These are phyloP conservation scores for Phytophthora litchii DNA, from an alignment of 352 stramenopile genomes.

Conservation along the genomic window DNA sequence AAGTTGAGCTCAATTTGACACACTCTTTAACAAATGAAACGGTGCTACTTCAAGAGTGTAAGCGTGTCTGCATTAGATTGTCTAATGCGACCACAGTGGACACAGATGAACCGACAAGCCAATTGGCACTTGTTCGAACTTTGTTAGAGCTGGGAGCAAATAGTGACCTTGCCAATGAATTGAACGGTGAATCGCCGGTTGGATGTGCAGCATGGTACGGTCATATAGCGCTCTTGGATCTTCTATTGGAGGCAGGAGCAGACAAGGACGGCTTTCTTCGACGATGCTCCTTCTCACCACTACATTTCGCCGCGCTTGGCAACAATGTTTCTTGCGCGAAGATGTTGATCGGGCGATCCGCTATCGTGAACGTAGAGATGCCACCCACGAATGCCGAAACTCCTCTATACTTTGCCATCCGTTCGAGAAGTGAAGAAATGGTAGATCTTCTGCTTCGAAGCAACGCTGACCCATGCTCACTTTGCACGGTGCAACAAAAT, in stretches of 20 bases:
- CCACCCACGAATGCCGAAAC: conserved; percentile 44
- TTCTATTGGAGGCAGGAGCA: conserved; percentile 57
- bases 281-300: conserved; percentile 52
- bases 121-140: conserved; percentile 47
- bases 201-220: conserved; percentile 58
- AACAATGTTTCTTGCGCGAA: conserved; percentile 48
- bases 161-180: conserved; percentile 51
- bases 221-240: conserved; percentile 47
- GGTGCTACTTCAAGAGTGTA: conserved; percentile 62
- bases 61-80: conserved; percentile 41
- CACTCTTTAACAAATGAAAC: conserved; percentile 49
- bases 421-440: conserved; percentile 50
- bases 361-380: conserved; percentile 49
- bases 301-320: conserved; percentile 64
- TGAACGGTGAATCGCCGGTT: conserved; percentile 58
- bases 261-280: conserved; percentile 43
- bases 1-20: conserved; percentile 57
- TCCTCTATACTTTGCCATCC: conserved; percentile 66
- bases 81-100: background rate
- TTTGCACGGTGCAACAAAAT: conserved; percentile 48
- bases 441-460: conserved; percentile 52
- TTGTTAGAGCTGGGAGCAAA: conserved; percentile 65
- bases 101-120: conserved; percentile 8
- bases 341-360: conserved; percentile 39
- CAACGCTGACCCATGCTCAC: conserved; percentile 42